Percentiles rank a stretch among this genome's conserved stretches.
phyloP scores from a whole-genome alignment of 495 filamentous ascomycete genomes.

The Pyronema domesticum region DNA sequence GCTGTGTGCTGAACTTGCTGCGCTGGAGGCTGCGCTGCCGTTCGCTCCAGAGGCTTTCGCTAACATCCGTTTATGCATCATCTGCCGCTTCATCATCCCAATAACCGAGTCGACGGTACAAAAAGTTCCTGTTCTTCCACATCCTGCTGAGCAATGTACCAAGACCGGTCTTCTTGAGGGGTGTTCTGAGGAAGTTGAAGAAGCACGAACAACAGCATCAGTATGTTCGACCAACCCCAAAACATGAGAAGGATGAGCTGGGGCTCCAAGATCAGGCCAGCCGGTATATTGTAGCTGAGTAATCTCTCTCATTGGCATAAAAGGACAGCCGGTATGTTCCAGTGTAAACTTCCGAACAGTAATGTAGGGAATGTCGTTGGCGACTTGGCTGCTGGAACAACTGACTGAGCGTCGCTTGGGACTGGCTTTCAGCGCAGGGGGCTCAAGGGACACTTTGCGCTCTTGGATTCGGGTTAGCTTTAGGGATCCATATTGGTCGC shows the following conservation, averaged over 20 bases:
- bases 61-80: conserved; percentile 16
- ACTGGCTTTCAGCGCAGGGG: conserved; percentile 23
- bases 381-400: conserved; percentile 18
- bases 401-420: conserved; percentile 30
- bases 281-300: conserved; percentile 85
- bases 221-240: conserved; percentile 62
- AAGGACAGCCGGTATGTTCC: conserved; percentile 57
- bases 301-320: conserved; percentile 74
- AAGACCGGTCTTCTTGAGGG: conserved; percentile 47
- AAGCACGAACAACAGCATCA: conserved; percentile 29
- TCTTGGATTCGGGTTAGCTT: conserved; percentile 63
- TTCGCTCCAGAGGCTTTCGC: too few relatives aligned
- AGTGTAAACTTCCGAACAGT: conserved; percentile 77
- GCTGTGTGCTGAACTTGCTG: too few relatives aligned
- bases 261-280: conserved; percentile 94
- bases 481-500: conserved; percentile 62
- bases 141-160: conserved; percentile 91
- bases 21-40: too few relatives aligned
- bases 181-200: conserved; percentile 26
- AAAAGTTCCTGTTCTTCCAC: conserved; percentile 87
- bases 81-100: conserved; percentile 76
- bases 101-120: conserved; percentile 91
- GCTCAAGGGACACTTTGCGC: conserved; percentile 57
- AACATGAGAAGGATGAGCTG: conserved; percentile 71
- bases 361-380: conserved; percentile 43